These are phyloP conservation scores for Stenocarpella maydis DNA, from an alignment of 2,329 filamentous ascomycete genomes.

Conservation along the genomic window DNA sequence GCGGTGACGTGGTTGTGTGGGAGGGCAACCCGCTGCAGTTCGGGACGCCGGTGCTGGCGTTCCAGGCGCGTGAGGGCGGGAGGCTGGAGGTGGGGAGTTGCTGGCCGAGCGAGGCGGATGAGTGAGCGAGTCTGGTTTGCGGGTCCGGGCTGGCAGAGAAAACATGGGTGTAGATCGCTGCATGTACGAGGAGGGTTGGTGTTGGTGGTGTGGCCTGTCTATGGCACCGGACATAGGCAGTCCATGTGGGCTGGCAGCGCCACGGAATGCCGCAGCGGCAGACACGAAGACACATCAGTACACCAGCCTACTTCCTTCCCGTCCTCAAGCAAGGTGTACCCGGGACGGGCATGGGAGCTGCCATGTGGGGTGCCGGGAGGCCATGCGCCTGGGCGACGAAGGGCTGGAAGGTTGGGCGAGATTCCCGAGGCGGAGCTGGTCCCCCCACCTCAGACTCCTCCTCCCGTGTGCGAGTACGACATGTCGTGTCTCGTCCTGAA, in stretches of 20 bases:
- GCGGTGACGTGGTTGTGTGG: slow-evolving; percentile 52
- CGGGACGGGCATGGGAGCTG: not conserved
- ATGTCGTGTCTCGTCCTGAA: slow-evolving; percentile 3
- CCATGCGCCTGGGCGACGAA: no score
- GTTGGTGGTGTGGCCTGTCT: slow-evolving; percentile 15
- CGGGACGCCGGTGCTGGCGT: slow-evolving; percentile 49
- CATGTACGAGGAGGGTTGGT: not conserved
- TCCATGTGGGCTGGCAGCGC: not conserved
- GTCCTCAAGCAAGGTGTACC: not conserved
- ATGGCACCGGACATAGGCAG: not conserved
- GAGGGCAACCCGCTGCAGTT: slow-evolving; percentile 53
- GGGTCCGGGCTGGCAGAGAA: not conserved
- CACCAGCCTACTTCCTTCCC: not conserved
- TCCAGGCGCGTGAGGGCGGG: slow-evolving; percentile 41
- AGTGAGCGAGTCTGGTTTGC: not conserved
- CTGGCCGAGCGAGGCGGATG: slow-evolving; percentile 43
- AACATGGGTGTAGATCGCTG: not conserved
- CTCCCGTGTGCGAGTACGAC: not conserved
- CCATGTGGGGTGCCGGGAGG: not conserved
- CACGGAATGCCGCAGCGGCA: not conserved
- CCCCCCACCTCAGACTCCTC: no score
- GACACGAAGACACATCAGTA: not conserved
- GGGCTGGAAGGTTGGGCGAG: slow-evolving; percentile 13
- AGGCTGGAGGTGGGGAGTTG: slow-evolving; percentile 45
- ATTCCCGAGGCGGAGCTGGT: not conserved